phyloP scores from a whole-genome alignment of 768 basidiomycete genomes.

The Flagelloscypha sp. region DNA sequence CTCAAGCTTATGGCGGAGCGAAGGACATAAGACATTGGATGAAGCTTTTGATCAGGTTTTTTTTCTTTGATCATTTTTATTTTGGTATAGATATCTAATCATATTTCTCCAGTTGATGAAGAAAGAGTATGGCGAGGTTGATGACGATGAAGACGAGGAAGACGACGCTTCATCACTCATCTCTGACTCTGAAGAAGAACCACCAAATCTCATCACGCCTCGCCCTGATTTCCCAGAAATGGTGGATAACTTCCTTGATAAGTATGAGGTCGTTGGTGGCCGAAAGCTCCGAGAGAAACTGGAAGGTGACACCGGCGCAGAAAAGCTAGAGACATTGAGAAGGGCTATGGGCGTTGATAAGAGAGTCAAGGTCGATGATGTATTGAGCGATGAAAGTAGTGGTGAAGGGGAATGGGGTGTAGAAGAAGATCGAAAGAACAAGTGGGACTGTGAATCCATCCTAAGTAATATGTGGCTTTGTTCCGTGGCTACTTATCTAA shows the following conservation, averaged over 20 bases:
- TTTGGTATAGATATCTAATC: slow-evolving; percentile 1
- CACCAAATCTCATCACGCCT: slow-evolving; percentile 69
- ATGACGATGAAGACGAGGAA: slow-evolving; percentile 35
- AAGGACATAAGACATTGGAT: slow-evolving; percentile 80
- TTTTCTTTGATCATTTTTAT: background rate
- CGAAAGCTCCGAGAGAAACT: slow-evolving; percentile 77
- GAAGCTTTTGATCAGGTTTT: slow-evolving; percentile 87
- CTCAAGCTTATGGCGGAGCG: slow-evolving; percentile 90
- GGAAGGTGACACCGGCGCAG: slow-evolving; percentile 59
- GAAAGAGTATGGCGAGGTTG: slow-evolving; percentile 68
- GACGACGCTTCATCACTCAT: slow-evolving; percentile 25
- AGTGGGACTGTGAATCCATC: slow-evolving; percentile 97
- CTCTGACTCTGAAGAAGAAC: slow-evolving; percentile 43
- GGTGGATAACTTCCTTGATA: slow-evolving; percentile 89
- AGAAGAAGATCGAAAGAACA: slow-evolving; percentile 54
- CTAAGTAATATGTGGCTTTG: slow-evolving; percentile 63
- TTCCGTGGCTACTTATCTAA: background rate
- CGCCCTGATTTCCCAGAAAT: slow-evolving; percentile 86
- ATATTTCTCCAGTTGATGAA: slow-evolving; percentile 50
- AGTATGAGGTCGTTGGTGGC: slow-evolving; percentile 85
- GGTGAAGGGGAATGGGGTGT: slow-evolving; percentile 25
- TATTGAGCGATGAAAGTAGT: slow-evolving; percentile 35
- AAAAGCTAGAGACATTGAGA: slow-evolving; percentile 77
- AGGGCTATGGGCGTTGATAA: slow-evolving; percentile 67
- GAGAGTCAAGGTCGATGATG: slow-evolving; percentile 37